These are phyloP conservation scores for Aureoboletus auriporus DNA, from an alignment of 768 basidiomycete species.

Conservation along the genomic window DNA sequence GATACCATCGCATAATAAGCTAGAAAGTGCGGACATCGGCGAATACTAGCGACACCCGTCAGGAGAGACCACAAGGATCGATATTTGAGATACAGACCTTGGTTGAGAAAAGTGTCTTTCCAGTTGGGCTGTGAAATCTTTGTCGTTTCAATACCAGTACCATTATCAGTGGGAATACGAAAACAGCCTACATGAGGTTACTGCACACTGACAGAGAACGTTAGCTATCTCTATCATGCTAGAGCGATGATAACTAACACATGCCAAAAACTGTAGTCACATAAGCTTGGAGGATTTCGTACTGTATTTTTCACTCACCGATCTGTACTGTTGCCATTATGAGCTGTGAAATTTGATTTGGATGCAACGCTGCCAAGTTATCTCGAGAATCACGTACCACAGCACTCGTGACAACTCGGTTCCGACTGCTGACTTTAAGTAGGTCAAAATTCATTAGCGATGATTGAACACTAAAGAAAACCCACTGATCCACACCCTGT, in stretches of 20 bases:
- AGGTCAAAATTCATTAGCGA: neutral
- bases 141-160: neutral
- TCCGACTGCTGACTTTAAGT: neutral
- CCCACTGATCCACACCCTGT: neutral
- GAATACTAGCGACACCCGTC: neutral
- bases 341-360: neutral
- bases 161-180: neutral
- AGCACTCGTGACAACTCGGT: neutral
- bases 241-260: neutral
- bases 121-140: neutral
- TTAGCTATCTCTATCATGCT: neutral
- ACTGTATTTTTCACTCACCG: neutral
- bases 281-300: neutral
- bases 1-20: neutral
- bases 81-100: neutral
- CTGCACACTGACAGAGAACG: neutral
- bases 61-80: neutral
- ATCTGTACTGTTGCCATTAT: neutral
- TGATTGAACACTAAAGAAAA: neutral
- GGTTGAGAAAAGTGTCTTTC: neutral
- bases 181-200: neutral
- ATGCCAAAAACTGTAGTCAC: neutral
- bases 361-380: neutral
- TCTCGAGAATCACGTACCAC: neutral
- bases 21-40: neutral